Evolutionary conservation across 2,329 filamentous ascomycete genomes (phyloP).

Genomic region (Colletotrichum simmondsii): DNA sequence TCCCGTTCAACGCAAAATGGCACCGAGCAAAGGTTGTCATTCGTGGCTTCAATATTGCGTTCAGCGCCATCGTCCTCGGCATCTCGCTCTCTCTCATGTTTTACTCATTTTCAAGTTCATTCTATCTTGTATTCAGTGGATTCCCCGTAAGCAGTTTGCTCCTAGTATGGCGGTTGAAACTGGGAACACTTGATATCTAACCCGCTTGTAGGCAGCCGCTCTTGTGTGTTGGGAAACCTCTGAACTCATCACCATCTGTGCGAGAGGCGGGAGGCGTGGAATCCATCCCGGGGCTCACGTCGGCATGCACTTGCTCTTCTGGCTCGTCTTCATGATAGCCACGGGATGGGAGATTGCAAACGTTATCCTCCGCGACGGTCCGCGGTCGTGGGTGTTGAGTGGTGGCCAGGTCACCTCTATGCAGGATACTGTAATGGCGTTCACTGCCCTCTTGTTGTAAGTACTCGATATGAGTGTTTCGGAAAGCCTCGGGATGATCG

Average conservation of each 20-base stretch:
- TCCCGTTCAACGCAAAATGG: slow-evolving; percentile 37
- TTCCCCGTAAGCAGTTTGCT: slow-evolving; percentile 6
- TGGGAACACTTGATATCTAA: not conserved
- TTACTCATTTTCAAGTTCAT: not conserved
- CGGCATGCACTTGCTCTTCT: slow-evolving; percentile 53
- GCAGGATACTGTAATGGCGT: slow-evolving; percentile 35
- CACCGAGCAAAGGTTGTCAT: slow-evolving; percentile 44
- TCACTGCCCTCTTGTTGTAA: slow-evolving; percentile 34
- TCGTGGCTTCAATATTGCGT: slow-evolving; percentile 41
- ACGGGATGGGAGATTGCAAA: slow-evolving; percentile 39
- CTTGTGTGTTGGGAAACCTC: slow-evolving; percentile 48
- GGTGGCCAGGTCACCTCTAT: not conserved
- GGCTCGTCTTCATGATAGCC: slow-evolving; percentile 45
- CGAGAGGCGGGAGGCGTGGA: slow-evolving; percentile 45
- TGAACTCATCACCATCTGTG: slow-evolving; percentile 50
- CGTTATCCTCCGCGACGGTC: slow-evolving; percentile 5
- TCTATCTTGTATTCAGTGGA: not conserved
- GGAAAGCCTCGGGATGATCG: not conserved
- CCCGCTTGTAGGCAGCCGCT: slow-evolving; percentile 45
- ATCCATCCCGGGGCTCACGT: slow-evolving; percentile 58
- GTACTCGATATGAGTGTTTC: not conserved
- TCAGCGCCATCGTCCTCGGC: slow-evolving; percentile 36
- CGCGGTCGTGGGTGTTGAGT: not conserved
- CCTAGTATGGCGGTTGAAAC: not conserved
- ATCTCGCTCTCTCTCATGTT: slow-evolving; percentile 12